Percentiles rank a stretch among this genome's conserved stretches.
These are phyloP conservation scores for Paraphaeosphaeria sporulosa DNA, from an alignment of 2,329 filamentous ascomycete genomes.

Conservation along the genomic window DNA sequence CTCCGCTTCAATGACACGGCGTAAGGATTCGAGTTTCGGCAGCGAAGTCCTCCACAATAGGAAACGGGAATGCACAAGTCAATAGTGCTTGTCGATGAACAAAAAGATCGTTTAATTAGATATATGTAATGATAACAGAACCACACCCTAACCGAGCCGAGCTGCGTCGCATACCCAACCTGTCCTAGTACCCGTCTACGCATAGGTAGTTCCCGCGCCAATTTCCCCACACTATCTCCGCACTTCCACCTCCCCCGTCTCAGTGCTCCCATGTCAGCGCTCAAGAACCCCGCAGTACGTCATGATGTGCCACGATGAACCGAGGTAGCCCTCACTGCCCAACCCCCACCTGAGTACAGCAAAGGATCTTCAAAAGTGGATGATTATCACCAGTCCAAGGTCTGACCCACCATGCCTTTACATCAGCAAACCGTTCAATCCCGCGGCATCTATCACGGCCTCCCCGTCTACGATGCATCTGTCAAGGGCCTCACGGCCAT, in stretches of 20 bases:
- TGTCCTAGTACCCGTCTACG: background rate
- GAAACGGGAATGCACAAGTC: too few relatives aligned
- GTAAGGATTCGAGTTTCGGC: too few relatives aligned
- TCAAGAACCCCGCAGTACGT: background rate
- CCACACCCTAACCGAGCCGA: background rate
- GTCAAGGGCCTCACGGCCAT: slow-evolving; percentile 58
- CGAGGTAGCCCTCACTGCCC: background rate
- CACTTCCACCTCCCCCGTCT: background rate
- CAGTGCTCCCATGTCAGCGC: background rate
- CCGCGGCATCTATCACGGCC: slow-evolving; percentile 59
- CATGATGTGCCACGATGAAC: background rate
- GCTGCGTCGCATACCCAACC: background rate
- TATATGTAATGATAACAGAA: too few relatives aligned
- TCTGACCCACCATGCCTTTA: slow-evolving; percentile 1
- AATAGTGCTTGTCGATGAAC: too few relatives aligned
- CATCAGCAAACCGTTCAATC: slow-evolving; percentile 34
- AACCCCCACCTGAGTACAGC: background rate
- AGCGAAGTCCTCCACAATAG: too few relatives aligned
- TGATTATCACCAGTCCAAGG: background rate
- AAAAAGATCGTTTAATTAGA: too few relatives aligned
- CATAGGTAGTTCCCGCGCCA: background rate
- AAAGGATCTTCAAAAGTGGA: background rate
- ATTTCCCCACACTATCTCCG: background rate
- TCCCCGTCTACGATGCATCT: slow-evolving; percentile 55
- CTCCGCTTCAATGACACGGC: too few relatives aligned